These are phyloP conservation scores for Curvularia verruculosa DNA, from an alignment of 2,329 filamentous ascomycete genomes.

Conservation along the genomic window DNA sequence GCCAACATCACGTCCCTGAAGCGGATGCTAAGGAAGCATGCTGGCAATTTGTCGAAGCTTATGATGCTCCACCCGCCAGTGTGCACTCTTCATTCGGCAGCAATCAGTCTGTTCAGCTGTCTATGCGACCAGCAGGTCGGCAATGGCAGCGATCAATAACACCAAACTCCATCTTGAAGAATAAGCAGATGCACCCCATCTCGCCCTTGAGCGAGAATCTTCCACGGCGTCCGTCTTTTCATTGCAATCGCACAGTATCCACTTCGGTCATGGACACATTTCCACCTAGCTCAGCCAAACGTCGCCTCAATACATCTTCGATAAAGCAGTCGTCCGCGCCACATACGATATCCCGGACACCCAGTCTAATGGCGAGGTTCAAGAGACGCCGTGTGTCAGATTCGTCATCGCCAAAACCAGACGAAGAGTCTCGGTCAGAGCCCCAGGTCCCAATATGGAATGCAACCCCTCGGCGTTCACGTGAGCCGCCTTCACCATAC, in stretches of 20 bases:
- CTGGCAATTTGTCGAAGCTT: constrained; percentile 69
- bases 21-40: constrained; percentile 68
- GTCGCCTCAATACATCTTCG: constrained; percentile 38
- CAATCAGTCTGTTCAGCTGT: constrained; percentile 39
- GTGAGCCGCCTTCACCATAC: constrained; percentile 53
- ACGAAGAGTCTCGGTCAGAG: constrained; percentile 22
- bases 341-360: constrained; percentile 44
- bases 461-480: constrained; percentile 52
- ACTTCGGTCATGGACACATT: constrained; percentile 35
- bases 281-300: constrained; percentile 36
- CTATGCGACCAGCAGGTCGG: constrained; percentile 44
- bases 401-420: constrained; percentile 34
- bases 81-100: constrained; percentile 55
- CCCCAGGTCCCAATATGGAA: constrained; percentile 39
- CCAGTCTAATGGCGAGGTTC: constrained; percentile 40
- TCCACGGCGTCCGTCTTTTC: constrained; percentile 33
- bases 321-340: constrained; percentile 39
- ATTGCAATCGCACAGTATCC: constrained; percentile 37
- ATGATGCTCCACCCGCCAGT: constrained; percentile 63
- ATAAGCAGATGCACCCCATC: constrained; percentile 38
- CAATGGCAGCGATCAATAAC: constrained; percentile 46
- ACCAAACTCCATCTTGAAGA: constrained; percentile 42
- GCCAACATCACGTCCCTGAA: constrained; percentile 59
- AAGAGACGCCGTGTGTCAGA: constrained; percentile 56
- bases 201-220: constrained; percentile 47